A percentile compares a stretch with the other conserved stretches of the same genome.
These are phyloP conservation scores for Pichia sp. DNA, from an alignment of 1,139 yeast species.

Conservation along the genomic window DNA sequence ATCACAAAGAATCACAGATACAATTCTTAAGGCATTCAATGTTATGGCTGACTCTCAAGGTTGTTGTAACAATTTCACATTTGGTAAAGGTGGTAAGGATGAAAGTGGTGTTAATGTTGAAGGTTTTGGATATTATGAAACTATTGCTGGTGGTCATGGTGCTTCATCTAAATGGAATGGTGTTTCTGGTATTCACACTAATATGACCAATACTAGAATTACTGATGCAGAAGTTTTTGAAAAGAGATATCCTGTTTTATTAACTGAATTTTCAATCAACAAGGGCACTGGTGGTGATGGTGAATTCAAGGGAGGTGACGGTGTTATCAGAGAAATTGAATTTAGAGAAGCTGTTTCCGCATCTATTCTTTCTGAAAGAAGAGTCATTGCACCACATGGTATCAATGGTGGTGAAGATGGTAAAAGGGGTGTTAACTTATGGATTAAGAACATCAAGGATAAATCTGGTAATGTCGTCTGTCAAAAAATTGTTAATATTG, in stretches of 20 bases:
- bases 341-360: slow-evolving; percentile 35
- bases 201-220: slow-evolving; percentile 43
- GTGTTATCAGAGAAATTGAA: slow-evolving; percentile 38
- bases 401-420: slow-evolving; percentile 40
- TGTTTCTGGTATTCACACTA: slow-evolving; percentile 44
- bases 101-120: slow-evolving; percentile 31
- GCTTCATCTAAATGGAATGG: slow-evolving; percentile 40
- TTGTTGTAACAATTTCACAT: slow-evolving; percentile 44
- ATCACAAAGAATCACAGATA: slow-evolving; percentile 45
- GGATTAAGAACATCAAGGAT: slow-evolving; percentile 32
- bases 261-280: slow-evolving; percentile 34
- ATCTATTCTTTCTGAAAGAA: slow-evolving; percentile 37
- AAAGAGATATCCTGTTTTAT: slow-evolving; percentile 37
- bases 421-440: slow-evolving; percentile 38
- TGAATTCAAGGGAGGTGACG: slow-evolving; percentile 35
- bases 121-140: slow-evolving; percentile 47
- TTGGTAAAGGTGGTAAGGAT: slow-evolving; percentile 43
- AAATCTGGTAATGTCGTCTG: slow-evolving; percentile 28
- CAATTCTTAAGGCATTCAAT: slow-evolving; percentile 42
- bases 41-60: slow-evolving; percentile 45
- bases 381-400: slow-evolving; percentile 39
- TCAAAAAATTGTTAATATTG: slow-evolving; percentile 32
- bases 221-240: slow-evolving; percentile 41
- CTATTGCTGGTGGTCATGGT: slow-evolving; percentile 47
- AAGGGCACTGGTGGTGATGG: slow-evolving; percentile 36